Base-by-base conservation (phyloP, 2,329 filamentous ascomycete genomes). In the Fusarium tanahbumbuense region DNA sequence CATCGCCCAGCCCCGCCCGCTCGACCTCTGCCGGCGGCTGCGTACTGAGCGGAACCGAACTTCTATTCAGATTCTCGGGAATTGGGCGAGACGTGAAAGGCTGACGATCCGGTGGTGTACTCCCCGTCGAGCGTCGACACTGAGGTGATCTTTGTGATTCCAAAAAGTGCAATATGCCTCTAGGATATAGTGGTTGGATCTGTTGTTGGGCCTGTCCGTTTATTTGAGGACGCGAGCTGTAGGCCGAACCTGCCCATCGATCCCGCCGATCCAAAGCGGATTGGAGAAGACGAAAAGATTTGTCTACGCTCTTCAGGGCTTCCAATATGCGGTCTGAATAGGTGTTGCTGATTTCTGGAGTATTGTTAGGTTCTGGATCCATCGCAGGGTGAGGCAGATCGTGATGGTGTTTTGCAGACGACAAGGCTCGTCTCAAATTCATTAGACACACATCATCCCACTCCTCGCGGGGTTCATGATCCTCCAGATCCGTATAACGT, bases 131-230 rank as follows among this genome's bases (percentile, higher is more conserved):
- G 32, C 32, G 32, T 34, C 8, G 32, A 18, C 32, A 16, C 32
- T 10, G 32, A 18, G 16, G 32, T 18, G 18, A 18, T 18, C 16
- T 6, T 18, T 10, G 32, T 34, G 8, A 6, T 11, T 37, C 16
- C 34, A 37, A 4, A 18, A 2, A 6, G 34, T 37, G 5, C 18
- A 18, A 18, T 18, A n/a, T 7, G 18, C 5, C 3, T 6, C 34
- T 1, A 6, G 5, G 18, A 6, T 6, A 11, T n/a, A 0, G 5
- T 37, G 18, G 34, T n/a, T 11, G 9, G 16, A 18, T 6, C 9
- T 37, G 32, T 18, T 34, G 16, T 34, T 37, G 9, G 5, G 18
- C 34, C 9, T 37, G 32, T 5, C 30, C 3, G 30, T 8, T 32
- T 15, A 15, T 32, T 16, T 32, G 30, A 15, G 30, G 30, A 32